Evolutionary conservation across 768 basidiomycete species (phyloP), one percentile per base, ranked within the genome.

Genomic region (Suillus subalutaceus): DNA sequence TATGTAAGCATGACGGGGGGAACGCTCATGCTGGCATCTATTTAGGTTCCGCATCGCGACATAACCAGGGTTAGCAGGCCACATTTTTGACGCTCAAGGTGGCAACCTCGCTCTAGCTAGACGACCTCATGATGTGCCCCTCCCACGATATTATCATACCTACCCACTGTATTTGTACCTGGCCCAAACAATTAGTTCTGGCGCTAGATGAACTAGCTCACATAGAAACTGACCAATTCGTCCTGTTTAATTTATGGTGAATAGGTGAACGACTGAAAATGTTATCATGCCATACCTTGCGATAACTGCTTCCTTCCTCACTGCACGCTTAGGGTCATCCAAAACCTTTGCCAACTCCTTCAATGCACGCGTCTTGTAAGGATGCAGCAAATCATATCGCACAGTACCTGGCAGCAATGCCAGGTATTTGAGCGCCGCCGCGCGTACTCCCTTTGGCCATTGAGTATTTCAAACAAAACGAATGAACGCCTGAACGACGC

Each of bases 221-320:
- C 12, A 60, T 8, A 20, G 26, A 43, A 12, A 65, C 72, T 58
- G 20, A 71, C 75, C 75, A 76, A 57, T 70, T 78, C 26, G 75
- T 76, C 66, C 75, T 76, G 56, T 59, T 46, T n/a, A 59, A 53
- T 50, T 37, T 12, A 20, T 61, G 32, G n/a, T 75, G 35, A 70
- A 52, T 10, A n/a, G 20, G 9, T 15, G 6, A 48, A 8, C 10
- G 5, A 3, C 48, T 9, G 13, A 40, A 37, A 62, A 20, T 38
- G 26, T 10, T 10, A 40, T 61, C 62, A 41, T 16, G 52, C 63
- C 79, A 37, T 70, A 84, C 85, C 90, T 72, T 41, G 94, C 90
- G 70, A 94, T 89, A 3, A 99, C 97, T 1, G 96, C 97, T 72
- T 92, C 93, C 71, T 87, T 90, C 63, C 97, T 83, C 9, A 99